Conservation (phyloP, 805 yeast genomes). For the Lipomyces sp. region DNA sequence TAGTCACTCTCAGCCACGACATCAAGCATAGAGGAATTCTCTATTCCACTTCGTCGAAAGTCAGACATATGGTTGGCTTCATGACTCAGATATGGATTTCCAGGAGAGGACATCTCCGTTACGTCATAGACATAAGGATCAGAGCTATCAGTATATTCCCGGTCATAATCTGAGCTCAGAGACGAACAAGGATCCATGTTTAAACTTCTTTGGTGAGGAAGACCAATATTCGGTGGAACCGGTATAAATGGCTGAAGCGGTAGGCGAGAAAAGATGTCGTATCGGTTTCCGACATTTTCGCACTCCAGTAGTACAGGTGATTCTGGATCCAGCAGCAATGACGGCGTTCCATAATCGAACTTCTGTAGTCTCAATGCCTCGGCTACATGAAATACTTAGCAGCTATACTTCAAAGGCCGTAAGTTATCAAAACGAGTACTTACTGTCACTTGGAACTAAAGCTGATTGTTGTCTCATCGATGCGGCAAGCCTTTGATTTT, state of each 20-base stretch:
- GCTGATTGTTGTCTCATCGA: no score
- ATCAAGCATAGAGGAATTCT: background rate
- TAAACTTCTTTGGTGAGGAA: no score
- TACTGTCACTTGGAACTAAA: no score
- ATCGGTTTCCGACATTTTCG: constrained; percentile 11
- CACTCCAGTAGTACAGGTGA: background rate
- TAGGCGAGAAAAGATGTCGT: constrained; percentile 15
- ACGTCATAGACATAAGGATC: background rate
- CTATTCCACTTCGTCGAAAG: no score
- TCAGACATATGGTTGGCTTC: no score
- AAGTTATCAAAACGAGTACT: no score
- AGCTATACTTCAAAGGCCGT: no score
- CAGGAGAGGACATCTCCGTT: background rate
- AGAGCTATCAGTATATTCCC: background rate
- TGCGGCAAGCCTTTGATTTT: no score
- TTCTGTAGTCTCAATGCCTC: background rate
- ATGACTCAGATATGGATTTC: background rate
- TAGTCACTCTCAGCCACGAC: constrained; percentile 17
- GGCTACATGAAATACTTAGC: background rate
- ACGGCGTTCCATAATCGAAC: constrained; percentile 3
- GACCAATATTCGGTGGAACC: background rate
- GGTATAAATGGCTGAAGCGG: constrained; percentile 4
- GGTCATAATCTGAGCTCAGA: constrained; percentile 5
- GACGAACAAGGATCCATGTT: no score
- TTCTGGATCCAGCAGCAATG: constrained; percentile 2